Evolutionary conservation across 2,329 filamentous ascomycete genomes (phyloP), one percentile per base, ranked within the genome.

Genomic region (Fusarium sp.): DNA sequence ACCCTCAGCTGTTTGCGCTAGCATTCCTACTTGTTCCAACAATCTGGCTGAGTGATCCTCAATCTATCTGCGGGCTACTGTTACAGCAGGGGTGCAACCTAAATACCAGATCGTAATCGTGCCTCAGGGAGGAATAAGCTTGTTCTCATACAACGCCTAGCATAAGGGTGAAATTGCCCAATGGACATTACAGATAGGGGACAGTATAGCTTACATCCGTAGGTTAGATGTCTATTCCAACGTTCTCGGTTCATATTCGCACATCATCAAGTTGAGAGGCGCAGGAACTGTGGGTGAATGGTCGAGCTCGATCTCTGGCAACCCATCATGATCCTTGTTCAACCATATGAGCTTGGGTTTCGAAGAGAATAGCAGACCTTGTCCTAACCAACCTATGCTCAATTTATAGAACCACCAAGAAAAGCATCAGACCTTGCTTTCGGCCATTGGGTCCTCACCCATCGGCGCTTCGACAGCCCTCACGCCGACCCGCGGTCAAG

Each of bases 391-490:
- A 16, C 42, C 23, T 49, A 27, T 25, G 20, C 13, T n/a, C 7
- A 18, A 42, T 42, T 18, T 13, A 20, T n/a, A 10, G 20, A 27
- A 40, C n/a, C 34, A 40, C 23, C 14, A 36, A 40, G 27, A 38
- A 38, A 23, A 55, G 14, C n/a, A 56, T 42, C 31, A 4, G 36
- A 10, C n/a, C 31, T n/a, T 38, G 49, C n/a, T 14, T 55, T 64
- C 23, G 18, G 33, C 31, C 36, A 29, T 40, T 25, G 10, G 18
- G 25, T 6, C 40, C n/a, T 40, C 8, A 7, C 33, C 40, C 59
- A 33, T 51, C 6, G 40, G 64, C 56, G 64, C 60, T 68, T 70
- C 53, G 33, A 56, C 38, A 25, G 9, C 59, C 64, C 40, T 61
- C 42, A 49, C 20, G 14, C 20, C 33, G 29, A 49, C 51, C 61